Evolutionary conservation across 495 filamentous ascomycete species (phyloP), one percentile per base, ranked within the genome.

Genomic region (Jackrogersella multiformis): DNA sequence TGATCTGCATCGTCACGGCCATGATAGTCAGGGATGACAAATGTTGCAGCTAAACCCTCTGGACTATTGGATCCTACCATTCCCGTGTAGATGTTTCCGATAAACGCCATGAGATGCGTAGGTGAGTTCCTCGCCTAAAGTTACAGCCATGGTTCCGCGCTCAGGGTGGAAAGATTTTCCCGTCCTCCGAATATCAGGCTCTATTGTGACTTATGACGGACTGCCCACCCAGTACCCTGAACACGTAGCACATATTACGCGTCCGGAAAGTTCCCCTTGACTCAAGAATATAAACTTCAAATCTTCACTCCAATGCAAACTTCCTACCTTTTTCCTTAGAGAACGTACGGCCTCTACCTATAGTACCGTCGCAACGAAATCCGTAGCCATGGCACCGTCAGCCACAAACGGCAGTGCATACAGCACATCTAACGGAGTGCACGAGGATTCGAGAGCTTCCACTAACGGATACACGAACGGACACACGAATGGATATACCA

Each of bases 401-500:
- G 79, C 78, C 69, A 73, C 77, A 18, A 79, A 73, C 49, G 74
- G 76, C 41, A 75, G 78, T 68, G 74, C 66, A 69, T 76, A 78
- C 34, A 66, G 73, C 61, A 73, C 70, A 63, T 59, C 68, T 49
- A 73, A 71, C 64, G 60, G 71, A 59, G 58, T 59, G 41, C 52
- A 69, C 46, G 67, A 70, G 38, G 66, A 61, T 65, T 63, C 65
- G 61, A 70, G 51, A 56, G 61, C 70, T 63, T 74, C 77, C 64
- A 73, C 72, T 48, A 76, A 77, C 60, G 76, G 73, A 30, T 73
- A 79, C 55, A 64, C 71, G 12, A 78, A 79, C 44, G 79, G 76
- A 21, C 72, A 76, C 41, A 66, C 74, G 38, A 80, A 80, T 42
- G 75, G 78, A 76, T 54, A 68, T 64, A 53, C 51, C 6, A 54